These are phyloP conservation scores for Coffea eugenioides DNA, from an alignment of 257 asterid species.

Conservation along the genomic window DNA sequence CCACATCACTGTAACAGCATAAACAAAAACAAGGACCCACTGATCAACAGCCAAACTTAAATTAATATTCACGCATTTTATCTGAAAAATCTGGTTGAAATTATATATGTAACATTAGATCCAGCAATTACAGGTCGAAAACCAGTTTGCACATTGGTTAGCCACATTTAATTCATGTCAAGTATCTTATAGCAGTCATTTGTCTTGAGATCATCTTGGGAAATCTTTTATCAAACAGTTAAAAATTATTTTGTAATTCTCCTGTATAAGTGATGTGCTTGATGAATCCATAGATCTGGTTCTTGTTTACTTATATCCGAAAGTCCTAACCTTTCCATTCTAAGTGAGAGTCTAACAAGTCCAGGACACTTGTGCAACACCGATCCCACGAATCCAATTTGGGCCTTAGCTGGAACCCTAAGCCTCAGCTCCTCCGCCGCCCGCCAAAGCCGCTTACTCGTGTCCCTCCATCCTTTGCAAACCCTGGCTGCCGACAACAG, in stretches of 20 bases:
- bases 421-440: conserved; percentile 89
- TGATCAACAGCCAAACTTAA: conserved; percentile 19
- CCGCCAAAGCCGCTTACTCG: conserved; percentile 66
- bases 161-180: not conserved
- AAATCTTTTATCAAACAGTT: conserved; percentile 10
- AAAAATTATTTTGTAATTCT: not conserved
- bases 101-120: conserved; percentile 3
- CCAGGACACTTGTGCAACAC: conserved; percentile 83
- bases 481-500: conserved; percentile 74
- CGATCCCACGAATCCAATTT: conserved; percentile 83
- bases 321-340: conserved; percentile 71
- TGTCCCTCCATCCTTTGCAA: conserved; percentile 85
- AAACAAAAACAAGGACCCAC: conserved; percentile 10
- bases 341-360: conserved; percentile 62
- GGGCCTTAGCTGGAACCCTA: conserved; percentile 72
- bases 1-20: conserved; percentile 73
- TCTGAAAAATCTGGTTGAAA: not conserved
- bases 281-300: conserved; percentile 35
- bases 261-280: conserved; percentile 16
- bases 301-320: conserved; percentile 11
- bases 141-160: not conserved
- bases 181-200: not conserved
- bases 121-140: not conserved
- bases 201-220: not conserved
- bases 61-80: not conserved